Evolutionary conservation across 2,329 filamentous ascomycete genomes (phyloP), one percentile per base, ranked within the genome.

Genomic region (Xylaria digitata): DNA sequence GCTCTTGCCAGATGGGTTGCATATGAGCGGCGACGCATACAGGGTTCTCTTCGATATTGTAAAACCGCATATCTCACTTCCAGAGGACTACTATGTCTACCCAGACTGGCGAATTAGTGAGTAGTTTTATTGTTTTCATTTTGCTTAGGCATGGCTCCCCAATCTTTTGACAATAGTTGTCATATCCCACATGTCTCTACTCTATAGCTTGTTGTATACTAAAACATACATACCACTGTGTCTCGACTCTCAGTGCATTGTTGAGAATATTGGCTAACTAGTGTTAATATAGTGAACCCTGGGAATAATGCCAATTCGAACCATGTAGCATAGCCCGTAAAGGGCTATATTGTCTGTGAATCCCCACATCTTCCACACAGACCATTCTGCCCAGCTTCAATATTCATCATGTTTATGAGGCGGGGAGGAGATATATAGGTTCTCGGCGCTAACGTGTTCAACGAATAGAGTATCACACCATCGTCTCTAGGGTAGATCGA

Each of bases 1-100:
- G 43, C 80, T 88, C 63, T 77, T 89, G n/a, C 82, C 84, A 2
- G 87, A 89, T 67, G 87, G 87, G 0, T 77, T 89, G 66, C 87
- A 89, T 75, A 80, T 89, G 78, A 84, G 81, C 65, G 83, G 83
- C 37, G 79, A 83, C 63, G 83, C 82, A 1, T 89, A 89, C 72
- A 80, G 73, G 54, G 77, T 88, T 55, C 82, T 89, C 26, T 70
- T 70, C 37, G 56, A 67, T 11, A 72, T 81, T 43, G 76, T 89
- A 32, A 71, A 77, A 69, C 79, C 81, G n/a, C 82, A 86, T 63
- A 81, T 89, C 61, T 82, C 80, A 37, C 80, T 79, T 69, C 48
- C 76, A 77, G 43, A 72, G 68, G 5, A 78, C 74, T 11, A 79
- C 78, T 58, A 79, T 80, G 75, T 84, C 50, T 80, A 82, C 65